These are phyloP conservation scores for Skeletonema costatum DNA, from an alignment of 108 stramenopile genomes.

Conservation along the genomic window DNA sequence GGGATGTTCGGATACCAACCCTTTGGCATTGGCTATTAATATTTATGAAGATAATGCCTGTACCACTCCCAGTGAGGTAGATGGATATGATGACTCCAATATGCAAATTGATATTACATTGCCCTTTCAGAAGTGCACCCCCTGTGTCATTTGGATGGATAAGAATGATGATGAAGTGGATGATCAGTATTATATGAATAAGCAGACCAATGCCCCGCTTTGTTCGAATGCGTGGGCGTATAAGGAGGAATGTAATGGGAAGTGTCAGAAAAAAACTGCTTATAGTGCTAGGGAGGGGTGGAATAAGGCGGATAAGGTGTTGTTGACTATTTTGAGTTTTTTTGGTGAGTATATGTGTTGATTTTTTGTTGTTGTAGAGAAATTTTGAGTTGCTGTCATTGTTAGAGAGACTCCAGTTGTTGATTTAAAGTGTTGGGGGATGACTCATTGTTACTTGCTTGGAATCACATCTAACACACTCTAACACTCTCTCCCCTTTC, in stretches of 20 bases:
- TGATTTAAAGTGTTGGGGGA: too few relatives aligned
- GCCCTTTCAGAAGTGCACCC: conserved; percentile 72
- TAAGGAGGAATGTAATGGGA: conserved; percentile 53
- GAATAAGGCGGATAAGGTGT: conserved; percentile 79
- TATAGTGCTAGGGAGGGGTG: conserved; percentile 55
- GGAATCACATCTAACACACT: background rate
- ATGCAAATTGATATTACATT: conserved; percentile 62
- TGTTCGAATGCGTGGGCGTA: conserved; percentile 76
- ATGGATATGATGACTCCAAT: conserved; percentile 72
- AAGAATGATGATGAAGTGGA: conserved; percentile 79
- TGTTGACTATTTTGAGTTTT: conserved; percentile 65
- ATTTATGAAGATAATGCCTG: conserved; percentile 80
- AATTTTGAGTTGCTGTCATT: too few relatives aligned
- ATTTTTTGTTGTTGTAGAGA: too few relatives aligned
- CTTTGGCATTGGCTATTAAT: conserved; percentile 64
- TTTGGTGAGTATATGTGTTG: conserved; percentile 53
- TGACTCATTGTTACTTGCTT: background rate
- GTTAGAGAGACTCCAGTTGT: too few relatives aligned
- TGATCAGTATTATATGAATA: conserved; percentile 80
- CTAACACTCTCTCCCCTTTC: background rate
- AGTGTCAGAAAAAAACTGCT: conserved; percentile 60
- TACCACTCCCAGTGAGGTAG: conserved; percentile 31
- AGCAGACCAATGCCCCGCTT: conserved; percentile 73
- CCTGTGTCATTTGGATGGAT: conserved; percentile 86
- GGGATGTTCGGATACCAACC: conserved; percentile 31